Percentiles rank a stretch among this genome's conserved stretches.
phyloP scores from a whole-genome alignment of 2,329 filamentous ascomycete species.

The Alternaria tenuissima region DNA sequence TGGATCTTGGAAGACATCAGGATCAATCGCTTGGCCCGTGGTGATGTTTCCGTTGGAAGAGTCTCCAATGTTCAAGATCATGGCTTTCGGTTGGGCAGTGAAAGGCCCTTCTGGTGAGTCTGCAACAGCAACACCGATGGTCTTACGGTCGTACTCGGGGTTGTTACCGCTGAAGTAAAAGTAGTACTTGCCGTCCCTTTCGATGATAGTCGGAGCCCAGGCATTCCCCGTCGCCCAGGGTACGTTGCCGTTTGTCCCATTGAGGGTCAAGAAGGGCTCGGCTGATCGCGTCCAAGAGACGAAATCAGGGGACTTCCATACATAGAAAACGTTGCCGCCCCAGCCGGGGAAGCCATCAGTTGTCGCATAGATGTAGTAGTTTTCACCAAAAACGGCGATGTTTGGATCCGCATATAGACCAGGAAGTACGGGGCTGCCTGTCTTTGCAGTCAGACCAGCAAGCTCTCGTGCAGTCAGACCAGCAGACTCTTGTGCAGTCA shows the following conservation, averaged over 20 bases:
- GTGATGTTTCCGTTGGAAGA: conserved; percentile 28
- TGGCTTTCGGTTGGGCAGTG: conserved; percentile 34
- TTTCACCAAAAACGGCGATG: conserved; percentile 34
- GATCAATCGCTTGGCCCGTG: conserved; percentile 37
- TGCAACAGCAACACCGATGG: conserved; percentile 40
- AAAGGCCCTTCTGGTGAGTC: conserved; percentile 34
- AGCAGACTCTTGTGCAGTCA: conserved; percentile 29
- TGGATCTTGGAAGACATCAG: conserved; percentile 35
- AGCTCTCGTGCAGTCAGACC: conserved; percentile 58
- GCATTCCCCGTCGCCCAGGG: conserved; percentile 40
- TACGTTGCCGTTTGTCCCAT: conserved; percentile 38
- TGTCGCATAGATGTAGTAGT: conserved; percentile 41
- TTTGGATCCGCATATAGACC: conserved; percentile 42
- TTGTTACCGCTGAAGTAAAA: conserved; percentile 43
- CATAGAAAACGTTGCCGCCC: conserved; percentile 39
- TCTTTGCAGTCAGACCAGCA: conserved; percentile 28
- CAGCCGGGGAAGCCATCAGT: conserved; percentile 39
- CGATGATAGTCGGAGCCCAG: conserved; percentile 41
- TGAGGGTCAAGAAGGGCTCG: conserved; percentile 36
- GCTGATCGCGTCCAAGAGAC: conserved; percentile 34
- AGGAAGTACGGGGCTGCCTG: conserved; percentile 33
- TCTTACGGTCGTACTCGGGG: conserved; percentile 36
- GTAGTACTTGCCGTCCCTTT: conserved; percentile 33
- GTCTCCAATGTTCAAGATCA: conserved; percentile 31
- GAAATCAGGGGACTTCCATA: conserved; percentile 38